These are phyloP conservation scores for Brassica balearica DNA, from an alignment of 441 rosid genomes.

Conservation along the genomic window DNA sequence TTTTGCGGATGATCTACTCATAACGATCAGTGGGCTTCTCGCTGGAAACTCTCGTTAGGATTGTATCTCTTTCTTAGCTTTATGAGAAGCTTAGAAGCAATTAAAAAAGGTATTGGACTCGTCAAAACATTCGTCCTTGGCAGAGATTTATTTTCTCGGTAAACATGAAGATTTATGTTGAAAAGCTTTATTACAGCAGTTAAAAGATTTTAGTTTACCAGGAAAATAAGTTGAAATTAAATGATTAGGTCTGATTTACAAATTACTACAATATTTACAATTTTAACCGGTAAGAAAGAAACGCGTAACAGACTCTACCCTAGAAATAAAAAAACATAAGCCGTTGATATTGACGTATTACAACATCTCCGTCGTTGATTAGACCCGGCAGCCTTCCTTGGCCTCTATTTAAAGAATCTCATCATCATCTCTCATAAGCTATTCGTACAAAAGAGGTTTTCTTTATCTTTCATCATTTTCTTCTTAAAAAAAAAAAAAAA, in stretches of 20 bases:
- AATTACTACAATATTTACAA: neutral
- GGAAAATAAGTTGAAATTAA: neutral
- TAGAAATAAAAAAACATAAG: neutral
- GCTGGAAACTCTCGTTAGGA: neutral
- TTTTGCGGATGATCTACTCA: neutral
- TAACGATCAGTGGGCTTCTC: neutral
- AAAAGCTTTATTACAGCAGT: slow-evolving; percentile 4
- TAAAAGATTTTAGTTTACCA: neutral
- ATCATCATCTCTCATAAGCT: slow-evolving; percentile 27
- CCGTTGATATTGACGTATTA: slow-evolving; percentile 17
- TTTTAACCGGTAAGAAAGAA: slow-evolving; percentile 13
- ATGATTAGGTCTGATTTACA: slow-evolving; percentile 10
- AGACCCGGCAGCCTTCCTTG: neutral
- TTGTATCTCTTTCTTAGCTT: neutral
- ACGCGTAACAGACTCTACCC: slow-evolving; percentile 37
- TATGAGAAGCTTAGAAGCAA: neutral
- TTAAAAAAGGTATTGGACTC: neutral
- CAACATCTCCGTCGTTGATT: slow-evolving; percentile 28
- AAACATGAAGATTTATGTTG: neutral
- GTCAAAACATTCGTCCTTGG: slow-evolving; percentile 22
- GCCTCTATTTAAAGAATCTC: slow-evolving; percentile 34
- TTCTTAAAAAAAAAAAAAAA: neutral
- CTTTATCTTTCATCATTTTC: slow-evolving; percentile 1
- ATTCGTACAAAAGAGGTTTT: slow-evolving; percentile 27
- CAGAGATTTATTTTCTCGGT: slow-evolving; percentile 2